Base-by-base conservation (phyloP, 768 basidiomycete species). In the Exidia glandulosa region DNA sequence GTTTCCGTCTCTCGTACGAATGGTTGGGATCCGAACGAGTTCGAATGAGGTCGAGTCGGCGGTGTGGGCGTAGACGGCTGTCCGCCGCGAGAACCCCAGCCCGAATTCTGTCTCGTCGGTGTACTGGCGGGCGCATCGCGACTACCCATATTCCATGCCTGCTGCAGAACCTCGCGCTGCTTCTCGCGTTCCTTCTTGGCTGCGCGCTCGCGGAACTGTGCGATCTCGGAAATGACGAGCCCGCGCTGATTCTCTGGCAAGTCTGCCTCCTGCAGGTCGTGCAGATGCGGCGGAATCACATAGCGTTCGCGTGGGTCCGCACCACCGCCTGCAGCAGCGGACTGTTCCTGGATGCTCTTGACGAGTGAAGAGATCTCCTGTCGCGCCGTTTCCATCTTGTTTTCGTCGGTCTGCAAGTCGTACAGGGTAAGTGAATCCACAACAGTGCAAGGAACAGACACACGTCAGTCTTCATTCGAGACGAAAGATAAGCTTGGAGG, bases 201-300 rank as follows among this genome's bases (percentile, higher is more conserved):
- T 0, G 94, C 90, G 25, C 90, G 84, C 73, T 97, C 94, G 61
- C 96, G 83, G 73, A 99, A 99, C 66, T 92, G 87, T 0, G 94
- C 93, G 62, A 99, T 99, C 70, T 97, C 94, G 32, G 90, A 91
- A 63, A 97, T 90, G 62, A 98, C 94, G 58, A 94, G 85, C 4
- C 89, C 92, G 34, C 95, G 87, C 66, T 83, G 77, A 63, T 81
- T 84, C 75, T 99, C 96, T 27, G 96, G 95, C 47, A 99, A 81
- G 69, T 99, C 96, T 57, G 93, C 90, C 74, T 96, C 94, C 69
- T 93, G 89, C 47, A 99, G 79, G 73, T 98, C 96, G 73, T 92
- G 91, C 23, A 98, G 80, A 74, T 99, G 96, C n/a, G 91, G 90
- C 29, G 93, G 93, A 47, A 96, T 91, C 63, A 90, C 80, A 70